Evolutionary conservation across 306 rosid genomes (phyloP), one percentile per base, ranked within the genome.

Genomic region (Vigna radiata): DNA sequence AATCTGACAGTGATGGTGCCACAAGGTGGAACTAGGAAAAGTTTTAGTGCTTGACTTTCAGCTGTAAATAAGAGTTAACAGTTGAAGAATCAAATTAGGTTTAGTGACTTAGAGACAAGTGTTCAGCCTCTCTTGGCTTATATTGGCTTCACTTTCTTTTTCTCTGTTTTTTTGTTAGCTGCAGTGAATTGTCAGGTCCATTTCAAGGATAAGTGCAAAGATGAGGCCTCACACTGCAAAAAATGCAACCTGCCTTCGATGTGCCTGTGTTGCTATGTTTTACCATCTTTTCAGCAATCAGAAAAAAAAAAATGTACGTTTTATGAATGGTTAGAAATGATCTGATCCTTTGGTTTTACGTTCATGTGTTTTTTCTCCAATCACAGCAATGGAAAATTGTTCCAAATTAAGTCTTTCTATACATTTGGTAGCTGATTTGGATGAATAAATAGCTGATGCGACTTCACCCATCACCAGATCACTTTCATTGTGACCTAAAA

Each of bases 1-100:
- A 84, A 25, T 79, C 93, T 1, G 87, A 86, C 23, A 81, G 80
- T 46, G 87, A 63, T 48, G 78, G 62, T 41, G 27, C 10, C 4
- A 13, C 49, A 33, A 81, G 80, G 65, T 84, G 83, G 84, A n/a
- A 19, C 27, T 85, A 70, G 71, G 3, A 8, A 72, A 65, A 8
- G 0, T 36, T 43, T 10, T 21, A 21, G 13, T 23, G 48, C 47
- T 63, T 53, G 49, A 66, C 66, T 62, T 69, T 37, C 55, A 46
- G 76, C 56, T 68, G 83, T 73, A 68, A 21, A 77, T 75, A 44
- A 37, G 12, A 64, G 2, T 55, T 55, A 70, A 27, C 44, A 65
- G 73, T 50, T 75, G 62, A 48, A 63, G 75, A 77, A 71, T 77
- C 63, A 76, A 69, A 43, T 76, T 61, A 63, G 72, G 61, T 60